Evolutionary conservation across 352 stramenopile genomes (phyloP), one percentile per base, ranked within the genome.

Genomic region (Thalassiosira hispida): DNA sequence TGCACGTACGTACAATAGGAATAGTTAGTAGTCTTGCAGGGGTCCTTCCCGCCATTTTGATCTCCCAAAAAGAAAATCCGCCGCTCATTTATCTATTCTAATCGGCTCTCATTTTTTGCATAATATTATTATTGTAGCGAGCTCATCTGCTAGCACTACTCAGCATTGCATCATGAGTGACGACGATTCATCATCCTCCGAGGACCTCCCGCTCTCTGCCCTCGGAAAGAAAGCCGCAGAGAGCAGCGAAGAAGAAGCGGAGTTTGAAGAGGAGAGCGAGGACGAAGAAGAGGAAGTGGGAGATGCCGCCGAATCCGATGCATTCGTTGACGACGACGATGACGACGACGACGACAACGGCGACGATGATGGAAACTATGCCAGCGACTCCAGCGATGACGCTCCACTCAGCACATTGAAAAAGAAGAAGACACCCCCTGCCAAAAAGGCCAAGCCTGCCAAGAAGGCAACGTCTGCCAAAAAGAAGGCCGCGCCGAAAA

Each of bases 341-440:
- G 70, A 81, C 31, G 81, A 81, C 47, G 63, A 74, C 23, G 79
- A 84, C 40, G 72, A 67, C 18, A 31, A 59, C 33, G 68, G 72
- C 27, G 68, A 85, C 20, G 73, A 77, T 1, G 61, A 77, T 57
- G 82, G 66, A 25, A 73, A 84, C 52, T 61, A 76, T 31, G 60
- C 59, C 27, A 61, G 79, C 47, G 51, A 68, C 33, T 71, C 69
- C 71, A 59, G 79, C 35, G 87, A 93, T 53, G 84, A 92, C 69
- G 65, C 87, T 63, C 88, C 86, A n/a, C 46, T 93, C 11, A 60
- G 76, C 7, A n/a, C 63, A 44, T 72, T 91, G 38, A 84, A 85
- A 55, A n/a, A 52, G 16, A 76, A 79, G 7, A 64, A 66, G 14
- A 64, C 77, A 31, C 9, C 53, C 12, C 42, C 77, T 23, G 74